These are phyloP conservation scores for Sporobolomyces pararoseus DNA, from an alignment of 768 basidiomycete species.

Conservation along the genomic window DNA sequence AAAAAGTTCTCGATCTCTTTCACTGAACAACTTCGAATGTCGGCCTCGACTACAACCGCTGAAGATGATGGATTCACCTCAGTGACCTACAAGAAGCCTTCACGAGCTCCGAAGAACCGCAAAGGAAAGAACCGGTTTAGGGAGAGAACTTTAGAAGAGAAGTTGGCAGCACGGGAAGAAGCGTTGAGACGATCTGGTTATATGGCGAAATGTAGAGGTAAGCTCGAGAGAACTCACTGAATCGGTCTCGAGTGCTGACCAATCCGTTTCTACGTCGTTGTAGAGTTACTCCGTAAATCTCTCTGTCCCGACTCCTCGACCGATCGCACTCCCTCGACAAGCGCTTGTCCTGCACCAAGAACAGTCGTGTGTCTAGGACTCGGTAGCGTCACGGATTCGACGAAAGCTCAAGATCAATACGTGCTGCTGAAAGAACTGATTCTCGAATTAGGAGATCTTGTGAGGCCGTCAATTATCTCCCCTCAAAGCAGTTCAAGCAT, in stretches of 20 bases:
- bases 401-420: slow-evolving; percentile 40
- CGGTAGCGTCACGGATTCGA: slow-evolving; percentile 36
- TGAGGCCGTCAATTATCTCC: too few relatives aligned
- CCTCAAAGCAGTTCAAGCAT: too few relatives aligned
- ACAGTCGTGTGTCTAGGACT: slow-evolving; percentile 38
- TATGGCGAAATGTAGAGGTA: slow-evolving; percentile 20
- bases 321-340: neutral
- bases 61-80: slow-evolving; percentile 34
- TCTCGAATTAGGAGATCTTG: slow-evolving; percentile 5
- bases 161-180: neutral
- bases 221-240: too few relatives aligned
- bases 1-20: neutral
- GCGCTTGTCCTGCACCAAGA: slow-evolving; percentile 13
- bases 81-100: slow-evolving; percentile 27
- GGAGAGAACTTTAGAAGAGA: slow-evolving; percentile 31
- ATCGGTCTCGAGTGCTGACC: neutral
- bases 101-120: slow-evolving; percentile 20
- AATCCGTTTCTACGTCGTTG: neutral
- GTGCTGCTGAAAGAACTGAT: slow-evolving; percentile 24
- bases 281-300: slow-evolving; percentile 17
- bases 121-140: slow-evolving; percentile 13
- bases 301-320: neutral
- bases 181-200: slow-evolving; percentile 7
- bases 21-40: neutral
- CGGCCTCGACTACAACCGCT: neutral